These are phyloP conservation scores for Ambrosia artemisiifolia DNA, from an alignment of 129 eudicot genomes.

Conservation along the genomic window DNA sequence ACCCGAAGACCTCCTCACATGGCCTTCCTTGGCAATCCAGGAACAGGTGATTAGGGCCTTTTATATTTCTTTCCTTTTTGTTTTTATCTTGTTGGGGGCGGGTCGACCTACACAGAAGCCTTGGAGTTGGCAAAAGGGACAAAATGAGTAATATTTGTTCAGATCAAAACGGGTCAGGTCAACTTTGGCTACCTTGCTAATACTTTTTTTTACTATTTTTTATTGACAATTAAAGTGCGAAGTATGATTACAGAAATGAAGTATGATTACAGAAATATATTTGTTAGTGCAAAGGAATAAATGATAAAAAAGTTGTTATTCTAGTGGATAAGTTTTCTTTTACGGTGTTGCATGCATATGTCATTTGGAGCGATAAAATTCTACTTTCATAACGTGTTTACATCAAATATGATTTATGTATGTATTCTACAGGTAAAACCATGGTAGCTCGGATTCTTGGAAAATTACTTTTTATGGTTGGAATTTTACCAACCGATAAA, in stretches of 20 bases:
- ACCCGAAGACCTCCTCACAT: slow-evolving; percentile 87
- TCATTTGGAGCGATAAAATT: neutral
- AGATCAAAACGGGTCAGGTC: neutral
- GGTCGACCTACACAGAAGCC: neutral
- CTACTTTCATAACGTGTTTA: neutral
- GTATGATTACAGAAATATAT: neutral
- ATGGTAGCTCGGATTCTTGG: slow-evolving; percentile 95
- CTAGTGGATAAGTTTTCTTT: neutral
- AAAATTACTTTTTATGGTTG: slow-evolving; percentile 70
- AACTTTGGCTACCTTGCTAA: neutral
- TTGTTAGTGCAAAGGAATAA: neutral
- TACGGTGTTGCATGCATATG: neutral
- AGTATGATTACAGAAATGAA: neutral
- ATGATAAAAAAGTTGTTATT: neutral
- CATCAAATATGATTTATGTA: neutral
- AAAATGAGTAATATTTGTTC: neutral
- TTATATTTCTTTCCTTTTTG: neutral
- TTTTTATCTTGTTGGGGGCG: neutral
- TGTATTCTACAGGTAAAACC: slow-evolving; percentile 67
- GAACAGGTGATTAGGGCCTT: slow-evolving; percentile 55
- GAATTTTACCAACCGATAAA: slow-evolving; percentile 75
- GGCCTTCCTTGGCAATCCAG: slow-evolving; percentile 98
- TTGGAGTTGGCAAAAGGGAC: neutral
- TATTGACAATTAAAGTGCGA: neutral
- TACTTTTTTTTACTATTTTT: neutral